These are phyloP conservation scores for Monosporascus sp. DNA, from an alignment of 2,329 filamentous ascomycete genomes.

Conservation along the genomic window DNA sequence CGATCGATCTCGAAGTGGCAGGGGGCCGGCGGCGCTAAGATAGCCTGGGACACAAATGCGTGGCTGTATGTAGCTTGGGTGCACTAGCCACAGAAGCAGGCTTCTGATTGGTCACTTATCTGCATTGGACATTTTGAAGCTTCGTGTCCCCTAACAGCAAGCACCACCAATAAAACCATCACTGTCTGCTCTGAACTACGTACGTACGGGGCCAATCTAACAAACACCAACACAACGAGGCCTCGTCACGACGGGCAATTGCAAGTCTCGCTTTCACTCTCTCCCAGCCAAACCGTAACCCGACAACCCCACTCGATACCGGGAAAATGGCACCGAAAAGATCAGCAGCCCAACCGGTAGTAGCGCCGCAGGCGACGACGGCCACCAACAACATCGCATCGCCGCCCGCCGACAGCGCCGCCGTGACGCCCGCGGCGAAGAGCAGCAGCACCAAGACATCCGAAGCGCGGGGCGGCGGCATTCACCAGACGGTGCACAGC, in stretches of 20 bases:
- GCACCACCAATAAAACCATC: neutral
- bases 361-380: slow-evolving; percentile 11
- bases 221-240: slow-evolving; percentile 9
- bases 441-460: slow-evolving; percentile 4
- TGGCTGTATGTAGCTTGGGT: too few relatives aligned
- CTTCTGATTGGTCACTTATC: neutral
- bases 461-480: slow-evolving; percentile 23
- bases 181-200: neutral
- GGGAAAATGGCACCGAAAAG: slow-evolving; percentile 48
- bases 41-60: too few relatives aligned
- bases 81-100: too few relatives aligned
- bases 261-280: slow-evolving; percentile 3
- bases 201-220: neutral
- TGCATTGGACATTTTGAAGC: slow-evolving; percentile 19
- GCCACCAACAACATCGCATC: slow-evolving; percentile 8
- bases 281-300: slow-evolving; percentile 4
- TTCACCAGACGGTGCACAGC: slow-evolving; percentile 59
- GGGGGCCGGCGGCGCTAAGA: too few relatives aligned
- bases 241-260: too few relatives aligned
- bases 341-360: slow-evolving; percentile 25
- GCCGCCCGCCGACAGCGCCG: slow-evolving; percentile 16
- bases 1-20: too few relatives aligned
- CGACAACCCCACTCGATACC: slow-evolving; percentile 2
- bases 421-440: slow-evolving; percentile 19
- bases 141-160: slow-evolving; percentile 30